Evolutionary conservation across 768 basidiomycete genomes (phyloP), one percentile per base, ranked within the genome.

Genomic region (Boletus speciosus): DNA sequence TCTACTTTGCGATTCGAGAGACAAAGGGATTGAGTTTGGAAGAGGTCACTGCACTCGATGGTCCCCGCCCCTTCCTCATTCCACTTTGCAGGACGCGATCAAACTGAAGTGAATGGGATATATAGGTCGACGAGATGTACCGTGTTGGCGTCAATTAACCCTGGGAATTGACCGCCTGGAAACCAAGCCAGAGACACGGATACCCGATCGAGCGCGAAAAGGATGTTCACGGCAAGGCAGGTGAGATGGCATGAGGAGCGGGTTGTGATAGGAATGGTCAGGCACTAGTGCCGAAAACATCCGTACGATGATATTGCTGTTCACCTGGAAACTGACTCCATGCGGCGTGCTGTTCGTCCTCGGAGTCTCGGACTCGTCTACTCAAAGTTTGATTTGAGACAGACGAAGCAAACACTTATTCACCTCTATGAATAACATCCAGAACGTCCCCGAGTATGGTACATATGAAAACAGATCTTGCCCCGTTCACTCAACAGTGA

Each of bases 1-100:
- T 90, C n/a, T 88, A 84, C 67, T 68, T 91, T 53, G 82, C 84
- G 65, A 84, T 92, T 47, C 89, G 88, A 19, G 90, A 93, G 74
- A 90, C 88, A 8, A 90, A 82, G 66, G 87, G 87, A 14, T 77
- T 90, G 19, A 81, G 81, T 54, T 70, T 90, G 50, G 87, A 90
- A 73, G 85, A 88, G 76, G 84, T 82, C 51, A 2, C 36, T 41
- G 21, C 16, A 19, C 27, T 42, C 10, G 21, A 6, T n/a, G 38
- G 31, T 29, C 25, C 4, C 6, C 15, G 19, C 23, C 44, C 6
- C 9, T 43, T 15, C 4, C n/a, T 34, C 23, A 14, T n/a, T 25
- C 31, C 29, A 7, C 16, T n/a, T 29, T 27, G 34, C n/a, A 16
- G 35, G 10, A 29, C 4, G 4, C 10, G 16, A 25, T 40, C 12